phyloP scores from a whole-genome alignment of 768 basidiomycete genomes.

The Psilocybe cubensis region DNA sequence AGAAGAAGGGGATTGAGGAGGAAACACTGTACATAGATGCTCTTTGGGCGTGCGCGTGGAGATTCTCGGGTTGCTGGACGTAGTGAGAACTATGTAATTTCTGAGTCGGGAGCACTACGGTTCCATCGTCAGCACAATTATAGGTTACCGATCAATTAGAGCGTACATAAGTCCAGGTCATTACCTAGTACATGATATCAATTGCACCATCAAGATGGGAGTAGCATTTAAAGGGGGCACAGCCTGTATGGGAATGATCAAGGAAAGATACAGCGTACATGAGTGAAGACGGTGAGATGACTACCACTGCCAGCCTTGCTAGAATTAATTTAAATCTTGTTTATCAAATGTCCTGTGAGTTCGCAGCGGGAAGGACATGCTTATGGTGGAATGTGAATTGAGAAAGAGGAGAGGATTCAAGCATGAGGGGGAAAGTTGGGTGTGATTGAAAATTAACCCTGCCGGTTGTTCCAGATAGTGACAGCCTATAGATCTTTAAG shows the following conservation, averaged over 20 bases:
- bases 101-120: no score
- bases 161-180: not conserved
- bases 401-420: constrained; percentile 10
- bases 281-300: constrained; percentile 8
- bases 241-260: constrained; percentile 22
- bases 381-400: not conserved
- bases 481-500: constrained; percentile 5
- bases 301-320: constrained; percentile 6
- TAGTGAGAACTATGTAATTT: not conserved
- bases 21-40: not conserved
- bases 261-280: constrained; percentile 8
- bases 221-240: constrained; percentile 15
- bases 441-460: not conserved
- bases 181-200: constrained; percentile 1
- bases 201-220: constrained; percentile 13
- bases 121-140: not conserved
- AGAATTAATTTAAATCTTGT: not conserved
- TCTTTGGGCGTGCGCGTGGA: not conserved
- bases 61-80: not conserved
- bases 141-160: not conserved
- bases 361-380: not conserved
- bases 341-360: constrained; percentile 7
- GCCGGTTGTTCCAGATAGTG: constrained; percentile 14
- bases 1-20: not conserved
- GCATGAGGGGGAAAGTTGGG: not conserved